phyloP scores from a whole-genome alignment of 2,329 filamentous ascomycete species.

The Colletotrichum simmondsii region DNA sequence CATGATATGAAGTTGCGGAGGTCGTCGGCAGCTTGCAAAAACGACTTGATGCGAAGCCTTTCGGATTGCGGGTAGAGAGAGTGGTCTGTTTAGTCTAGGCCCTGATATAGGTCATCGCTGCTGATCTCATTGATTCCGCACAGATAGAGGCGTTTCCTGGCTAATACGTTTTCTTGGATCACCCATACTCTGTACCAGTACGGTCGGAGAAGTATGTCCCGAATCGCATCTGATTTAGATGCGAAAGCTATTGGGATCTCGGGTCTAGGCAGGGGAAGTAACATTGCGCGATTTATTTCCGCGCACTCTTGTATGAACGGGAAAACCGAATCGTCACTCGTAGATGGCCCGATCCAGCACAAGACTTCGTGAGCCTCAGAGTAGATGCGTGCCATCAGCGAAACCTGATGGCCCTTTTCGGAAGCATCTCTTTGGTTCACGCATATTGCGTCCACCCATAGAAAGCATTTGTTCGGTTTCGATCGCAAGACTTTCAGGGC shows the following conservation, averaged over 20 bases:
- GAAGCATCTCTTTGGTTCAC: not conserved
- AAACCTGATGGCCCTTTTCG: not conserved
- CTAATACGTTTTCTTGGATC: not conserved
- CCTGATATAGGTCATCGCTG: not conserved
- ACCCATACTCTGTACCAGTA: not conserved
- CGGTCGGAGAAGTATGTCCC: not conserved
- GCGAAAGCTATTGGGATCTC: not conserved
- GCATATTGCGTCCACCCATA: not conserved
- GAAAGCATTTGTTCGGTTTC: not conserved
- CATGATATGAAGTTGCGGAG: too few species aligned
- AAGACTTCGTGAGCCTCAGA: not conserved
- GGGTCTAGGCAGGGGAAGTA: too few species aligned
- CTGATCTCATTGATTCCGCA: not conserved
- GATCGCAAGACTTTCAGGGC: not conserved
- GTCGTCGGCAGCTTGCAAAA: too few species aligned
- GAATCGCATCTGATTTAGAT: not conserved
- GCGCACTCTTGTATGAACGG: not conserved
- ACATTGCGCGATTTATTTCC: too few species aligned
- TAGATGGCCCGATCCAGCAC: not conserved
- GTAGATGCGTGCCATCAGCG: not conserved
- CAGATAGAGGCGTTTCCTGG: not conserved
- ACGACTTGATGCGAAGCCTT: too few species aligned
- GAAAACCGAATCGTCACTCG: not conserved
- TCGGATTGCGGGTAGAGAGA: too few species aligned
- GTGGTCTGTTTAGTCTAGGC: not conserved